A percentile compares a stretch with the other conserved stretches of the same genome.
These are phyloP conservation scores for Syncephalis plumigaleata DNA, from an alignment of 371 early-diverging fungal species.

Conservation along the genomic window DNA sequence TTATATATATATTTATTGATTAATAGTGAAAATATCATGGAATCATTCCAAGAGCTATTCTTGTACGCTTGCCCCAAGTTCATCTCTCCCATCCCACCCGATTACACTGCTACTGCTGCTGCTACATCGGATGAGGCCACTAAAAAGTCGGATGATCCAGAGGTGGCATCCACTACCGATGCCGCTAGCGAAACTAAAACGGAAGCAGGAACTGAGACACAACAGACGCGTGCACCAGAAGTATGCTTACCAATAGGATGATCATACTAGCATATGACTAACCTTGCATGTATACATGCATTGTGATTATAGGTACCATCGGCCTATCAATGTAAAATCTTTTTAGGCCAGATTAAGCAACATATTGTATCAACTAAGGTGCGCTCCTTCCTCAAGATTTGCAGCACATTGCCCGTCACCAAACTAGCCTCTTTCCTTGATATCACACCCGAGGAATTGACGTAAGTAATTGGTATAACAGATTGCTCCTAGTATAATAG, in stretches of 20 bases:
- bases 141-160: background rate
- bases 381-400: slow-evolving; percentile 85
- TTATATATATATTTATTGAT: background rate
- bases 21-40: slow-evolving; percentile 34
- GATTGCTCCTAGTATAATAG: background rate
- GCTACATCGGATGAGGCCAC: slow-evolving; percentile 5
- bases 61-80: slow-evolving; percentile 87
- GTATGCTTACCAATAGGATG: too few relatives aligned
- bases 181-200: too few relatives aligned
- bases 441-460: slow-evolving; percentile 52
- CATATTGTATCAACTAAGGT: slow-evolving; percentile 75
- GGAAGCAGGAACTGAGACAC: too few relatives aligned
- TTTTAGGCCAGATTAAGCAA: slow-evolving; percentile 65
- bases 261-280: too few relatives aligned
- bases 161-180: too few relatives aligned
- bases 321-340: slow-evolving; percentile 56
- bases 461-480: background rate
- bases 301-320: too few relatives aligned
- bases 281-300: too few relatives aligned
- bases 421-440: slow-evolving; percentile 82
- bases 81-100: slow-evolving; percentile 68
- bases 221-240: too few relatives aligned
- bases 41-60: slow-evolving; percentile 76
- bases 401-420: slow-evolving; percentile 75
- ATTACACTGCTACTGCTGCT: slow-evolving; percentile 33